Evolutionary conservation across 495 filamentous ascomycete species (phyloP), one percentile per base, ranked within the genome.

Genomic region (Acidomyces sp.): DNA sequence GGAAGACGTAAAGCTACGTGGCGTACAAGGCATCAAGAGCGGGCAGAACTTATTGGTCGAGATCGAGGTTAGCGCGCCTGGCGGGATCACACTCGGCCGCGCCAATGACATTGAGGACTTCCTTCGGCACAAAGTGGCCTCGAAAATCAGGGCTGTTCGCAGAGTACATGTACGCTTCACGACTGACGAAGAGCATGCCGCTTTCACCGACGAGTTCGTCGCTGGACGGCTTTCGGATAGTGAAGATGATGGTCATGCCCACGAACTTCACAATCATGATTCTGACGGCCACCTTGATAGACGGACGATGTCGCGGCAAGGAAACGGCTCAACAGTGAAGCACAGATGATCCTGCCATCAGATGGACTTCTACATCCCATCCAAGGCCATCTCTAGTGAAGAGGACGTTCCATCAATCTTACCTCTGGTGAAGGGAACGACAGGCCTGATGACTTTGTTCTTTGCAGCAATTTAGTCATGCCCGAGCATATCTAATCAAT

Each of bases 31-130:
- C 38, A 68, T 93, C 54, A 97, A 97, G 57, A 81, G 80, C 2
- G 90, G 90, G 20, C 90, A 94, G 62, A 97, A 93, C 59, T 94
- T 90, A 45, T 65, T 94, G 3, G 75, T 94, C 53, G 87, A 95
- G 49, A 47, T 96, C 20, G 83, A 90, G 53, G 57, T 95, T 29
- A 82, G 74, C 17, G 80, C 88, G 23, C 83, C 86, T 0, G 69
- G 63, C 2, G 58, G 60, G 13, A 86, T 78, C 80, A 75, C 79
- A 0, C 63, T 96, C 6, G 71, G 73, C 42, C 70, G 75, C 22
- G 75, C 77, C 0, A 60, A 69, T n/a, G 61, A 63, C 16, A 60
- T 90, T 3, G 90, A 97, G 56, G 73, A 80, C 12, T 57, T 61
- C 0, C 68, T 95, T 11, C 72, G 90, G 37, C 63, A 72, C 17